These are phyloP conservation scores for Oryza nivara DNA, from an alignment of 176 grass and related monocot species.

Conservation along the genomic window DNA sequence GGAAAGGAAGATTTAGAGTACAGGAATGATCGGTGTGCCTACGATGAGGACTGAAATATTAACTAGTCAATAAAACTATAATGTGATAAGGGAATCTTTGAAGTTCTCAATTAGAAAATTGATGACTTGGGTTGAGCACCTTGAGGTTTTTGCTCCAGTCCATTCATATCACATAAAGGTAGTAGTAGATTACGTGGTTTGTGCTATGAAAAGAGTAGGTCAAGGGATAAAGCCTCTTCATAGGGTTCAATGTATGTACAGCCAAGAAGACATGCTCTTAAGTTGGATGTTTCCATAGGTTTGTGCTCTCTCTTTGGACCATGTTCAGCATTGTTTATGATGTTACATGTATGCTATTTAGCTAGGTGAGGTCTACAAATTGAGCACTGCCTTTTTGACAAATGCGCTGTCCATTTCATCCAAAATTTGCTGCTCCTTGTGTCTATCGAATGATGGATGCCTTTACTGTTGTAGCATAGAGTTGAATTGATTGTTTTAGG, in stretches of 20 bases:
- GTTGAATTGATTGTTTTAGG: slow-evolving; percentile 34
- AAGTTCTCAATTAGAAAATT: slow-evolving; percentile 58
- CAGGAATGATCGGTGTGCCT: slow-evolving; percentile 41
- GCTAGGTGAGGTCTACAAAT: slow-evolving; percentile 30
- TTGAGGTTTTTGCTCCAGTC: slow-evolving; percentile 38
- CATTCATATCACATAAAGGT: slow-evolving; percentile 45
- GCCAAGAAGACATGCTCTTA: slow-evolving; percentile 30
- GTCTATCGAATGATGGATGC: slow-evolving; percentile 17
- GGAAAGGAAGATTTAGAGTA: slow-evolving; percentile 45
- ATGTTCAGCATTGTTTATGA: slow-evolving; percentile 35
- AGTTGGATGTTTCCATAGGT: slow-evolving; percentile 32
- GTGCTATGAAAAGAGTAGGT: slow-evolving; percentile 40
- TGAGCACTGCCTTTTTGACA: slow-evolving; percentile 40
- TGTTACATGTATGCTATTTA: slow-evolving; percentile 38
- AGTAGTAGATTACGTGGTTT: slow-evolving; percentile 22
- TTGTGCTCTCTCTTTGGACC: slow-evolving; percentile 43
- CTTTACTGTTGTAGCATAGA: slow-evolving; percentile 24
- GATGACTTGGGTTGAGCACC: slow-evolving; percentile 37
- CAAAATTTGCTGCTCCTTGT: slow-evolving; percentile 28
- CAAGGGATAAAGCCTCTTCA: slow-evolving; percentile 38
- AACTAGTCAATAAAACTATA: slow-evolving; percentile 48
- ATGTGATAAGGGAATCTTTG: slow-evolving; percentile 64
- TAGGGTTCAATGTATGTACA: slow-evolving; percentile 45
- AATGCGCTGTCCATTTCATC: slow-evolving; percentile 37
- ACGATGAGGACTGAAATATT: slow-evolving; percentile 40